phyloP scores from a whole-genome alignment of 495 filamentous ascomycete species.

The Xylaria longipes region DNA sequence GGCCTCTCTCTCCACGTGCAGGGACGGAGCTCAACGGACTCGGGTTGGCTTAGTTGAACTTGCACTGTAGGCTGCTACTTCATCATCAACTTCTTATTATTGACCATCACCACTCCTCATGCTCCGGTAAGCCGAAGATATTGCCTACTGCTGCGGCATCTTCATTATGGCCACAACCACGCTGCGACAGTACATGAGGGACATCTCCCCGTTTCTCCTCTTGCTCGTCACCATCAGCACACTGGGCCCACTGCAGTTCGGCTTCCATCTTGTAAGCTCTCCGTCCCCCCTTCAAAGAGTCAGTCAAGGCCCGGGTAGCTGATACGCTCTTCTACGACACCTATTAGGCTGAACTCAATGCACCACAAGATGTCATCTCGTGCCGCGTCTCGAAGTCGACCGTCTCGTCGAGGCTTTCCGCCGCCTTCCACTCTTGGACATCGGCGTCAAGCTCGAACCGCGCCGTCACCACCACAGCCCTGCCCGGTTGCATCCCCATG shows the following conservation, averaged over 20 bases:
- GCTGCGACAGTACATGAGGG: slow-evolving; percentile 41
- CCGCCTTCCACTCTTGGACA: slow-evolving; percentile 39
- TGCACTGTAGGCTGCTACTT: no score
- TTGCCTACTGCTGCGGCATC: not conserved
- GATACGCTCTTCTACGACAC: slow-evolving; percentile 1
- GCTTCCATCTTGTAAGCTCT: slow-evolving; percentile 81
- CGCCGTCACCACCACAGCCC: slow-evolving; percentile 35
- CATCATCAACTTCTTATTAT: not conserved
- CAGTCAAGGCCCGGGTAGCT: not conserved
- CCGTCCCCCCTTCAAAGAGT: not conserved
- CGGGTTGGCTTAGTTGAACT: not conserved
- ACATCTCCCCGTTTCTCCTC: slow-evolving; percentile 68
- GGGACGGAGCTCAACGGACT: not conserved
- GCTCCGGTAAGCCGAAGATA: not conserved
- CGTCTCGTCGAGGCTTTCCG: slow-evolving; percentile 40
- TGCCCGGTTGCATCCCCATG: slow-evolving; percentile 87
- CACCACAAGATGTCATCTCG: slow-evolving; percentile 87
- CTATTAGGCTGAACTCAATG: slow-evolving; percentile 87
- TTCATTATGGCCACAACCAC: slow-evolving; percentile 43
- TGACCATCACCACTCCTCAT: not conserved
- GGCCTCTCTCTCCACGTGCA: not conserved
- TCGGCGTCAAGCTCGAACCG: slow-evolving; percentile 30
- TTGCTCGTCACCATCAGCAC: slow-evolving; percentile 69
- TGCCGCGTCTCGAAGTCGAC: slow-evolving; percentile 71
- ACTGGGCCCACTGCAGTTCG: slow-evolving; percentile 88